Conservation (phyloP, 2,329 filamentous ascomycete genomes). For the Calonectria pauciramosa region DNA sequence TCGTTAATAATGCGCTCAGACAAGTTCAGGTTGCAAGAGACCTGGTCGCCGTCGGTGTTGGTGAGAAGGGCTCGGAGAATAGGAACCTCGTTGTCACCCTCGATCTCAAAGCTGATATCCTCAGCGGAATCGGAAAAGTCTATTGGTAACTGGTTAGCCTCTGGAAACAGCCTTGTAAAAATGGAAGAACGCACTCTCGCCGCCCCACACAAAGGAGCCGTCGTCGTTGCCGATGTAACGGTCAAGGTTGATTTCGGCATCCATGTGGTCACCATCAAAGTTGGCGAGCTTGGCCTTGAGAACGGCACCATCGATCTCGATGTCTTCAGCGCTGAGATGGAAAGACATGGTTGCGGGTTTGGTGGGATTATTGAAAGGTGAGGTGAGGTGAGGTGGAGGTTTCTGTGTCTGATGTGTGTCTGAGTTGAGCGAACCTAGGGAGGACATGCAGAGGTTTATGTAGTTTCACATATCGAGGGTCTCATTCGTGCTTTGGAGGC, state of each 20-base stretch:
- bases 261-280: conserved; percentile 55
- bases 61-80: conserved; percentile 66
- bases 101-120: conserved; percentile 61
- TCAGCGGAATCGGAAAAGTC: conserved; percentile 62
- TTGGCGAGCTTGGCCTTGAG: conserved; percentile 57
- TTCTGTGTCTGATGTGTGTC: not conserved
- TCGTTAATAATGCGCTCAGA: conserved; percentile 67
- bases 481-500: not conserved
- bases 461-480: not conserved
- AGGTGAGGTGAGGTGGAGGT: not conserved
- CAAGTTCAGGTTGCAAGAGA: conserved; percentile 66
- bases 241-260: conserved; percentile 64
- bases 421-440: not conserved
- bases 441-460: not conserved
- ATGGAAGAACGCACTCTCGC: conserved; percentile 36
- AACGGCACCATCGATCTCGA: conserved; percentile 63
- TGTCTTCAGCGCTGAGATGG: conserved; percentile 59
- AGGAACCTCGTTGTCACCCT: conserved; percentile 65
- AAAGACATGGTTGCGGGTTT: conserved; percentile 49
- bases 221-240: conserved; percentile 62
- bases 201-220: conserved; percentile 61
- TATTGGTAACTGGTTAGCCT: conserved; percentile 14
- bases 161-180: not conserved
- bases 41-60: conserved; percentile 57
- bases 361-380: not conserved